Evolutionary conservation across 768 basidiomycete genomes (phyloP).

Genomic region (Trametes punicea): DNA sequence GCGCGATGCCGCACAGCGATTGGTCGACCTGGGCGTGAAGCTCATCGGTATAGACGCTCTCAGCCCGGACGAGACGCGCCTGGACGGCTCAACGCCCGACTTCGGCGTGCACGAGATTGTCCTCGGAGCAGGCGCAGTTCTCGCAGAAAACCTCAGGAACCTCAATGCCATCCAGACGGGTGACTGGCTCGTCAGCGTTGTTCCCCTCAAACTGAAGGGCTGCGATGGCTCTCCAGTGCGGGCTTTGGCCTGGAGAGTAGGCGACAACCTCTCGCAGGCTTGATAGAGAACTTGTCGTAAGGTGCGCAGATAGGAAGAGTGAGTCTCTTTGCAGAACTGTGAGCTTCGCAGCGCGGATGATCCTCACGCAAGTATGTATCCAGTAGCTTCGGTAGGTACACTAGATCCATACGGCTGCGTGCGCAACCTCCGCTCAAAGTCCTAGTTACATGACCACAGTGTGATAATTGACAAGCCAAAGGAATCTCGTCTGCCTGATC

Average conservation of each 20-base stretch:
- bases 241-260: conserved; percentile 49
- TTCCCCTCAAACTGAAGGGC: conserved; percentile 54
- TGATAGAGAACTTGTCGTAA: too few relatives aligned
- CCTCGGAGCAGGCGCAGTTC: conserved; percentile 55
- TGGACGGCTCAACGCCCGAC: conserved; percentile 14
- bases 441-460: too few relatives aligned
- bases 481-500: too few relatives aligned
- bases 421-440: too few relatives aligned
- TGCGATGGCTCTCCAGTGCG: conserved; percentile 68
- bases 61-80: conserved; percentile 51
- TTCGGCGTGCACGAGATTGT: conserved; percentile 51
- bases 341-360: too few relatives aligned
- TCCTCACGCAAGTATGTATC: too few relatives aligned
- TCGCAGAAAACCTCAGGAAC: conserved; percentile 70
- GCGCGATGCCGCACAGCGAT: conserved; percentile 45
- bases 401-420: too few relatives aligned
- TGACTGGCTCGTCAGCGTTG: conserved; percentile 47
- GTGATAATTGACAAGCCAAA: too few relatives aligned
- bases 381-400: too few relatives aligned
- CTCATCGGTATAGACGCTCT: conserved; percentile 62
- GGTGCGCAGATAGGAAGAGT: too few relatives aligned
- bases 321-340: too few relatives aligned
- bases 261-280: neutral
- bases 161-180: conserved; percentile 39
- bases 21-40: conserved; percentile 49